Conservation (phyloP, 2,329 filamentous ascomycete genomes). For the Aspergillus sp. region DNA sequence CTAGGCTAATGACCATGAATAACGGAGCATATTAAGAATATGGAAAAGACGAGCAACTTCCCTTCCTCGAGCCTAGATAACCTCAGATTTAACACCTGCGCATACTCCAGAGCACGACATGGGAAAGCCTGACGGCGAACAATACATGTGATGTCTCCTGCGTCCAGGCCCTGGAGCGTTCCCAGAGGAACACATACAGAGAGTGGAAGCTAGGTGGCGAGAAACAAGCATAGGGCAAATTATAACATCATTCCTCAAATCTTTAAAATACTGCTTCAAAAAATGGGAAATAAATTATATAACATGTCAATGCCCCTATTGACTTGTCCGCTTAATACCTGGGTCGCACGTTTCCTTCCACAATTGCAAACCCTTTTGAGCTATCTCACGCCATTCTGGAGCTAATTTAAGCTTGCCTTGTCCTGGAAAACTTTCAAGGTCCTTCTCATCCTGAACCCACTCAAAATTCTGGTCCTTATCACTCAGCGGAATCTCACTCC, state of each 20-base stretch:
- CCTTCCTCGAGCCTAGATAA: too few relatives aligned
- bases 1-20: too few relatives aligned
- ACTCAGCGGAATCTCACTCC: background rate
- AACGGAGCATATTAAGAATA: too few relatives aligned
- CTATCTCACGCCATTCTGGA: background rate
- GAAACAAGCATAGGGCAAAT: too few relatives aligned
- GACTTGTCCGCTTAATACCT: background rate
- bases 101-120: too few relatives aligned
- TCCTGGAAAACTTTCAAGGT: background rate
- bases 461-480: background rate
- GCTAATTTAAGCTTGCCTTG: background rate
- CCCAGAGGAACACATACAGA: too few relatives aligned
- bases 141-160: too few relatives aligned
- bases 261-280: background rate
- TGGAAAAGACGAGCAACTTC: too few relatives aligned
- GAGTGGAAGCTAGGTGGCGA: too few relatives aligned
- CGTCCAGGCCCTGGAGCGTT: too few relatives aligned
- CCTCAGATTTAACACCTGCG: too few relatives aligned
- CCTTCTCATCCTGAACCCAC: background rate
- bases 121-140: too few relatives aligned
- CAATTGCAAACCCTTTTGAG: background rate
- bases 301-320: background rate
- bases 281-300: background rate
- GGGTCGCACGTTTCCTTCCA: background rate
- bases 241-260: background rate